Percentiles rank a stretch among this genome's conserved stretches.
phyloP scores from a whole-genome alignment of 306 rosid species.

The Acacia melanoxylon region DNA sequence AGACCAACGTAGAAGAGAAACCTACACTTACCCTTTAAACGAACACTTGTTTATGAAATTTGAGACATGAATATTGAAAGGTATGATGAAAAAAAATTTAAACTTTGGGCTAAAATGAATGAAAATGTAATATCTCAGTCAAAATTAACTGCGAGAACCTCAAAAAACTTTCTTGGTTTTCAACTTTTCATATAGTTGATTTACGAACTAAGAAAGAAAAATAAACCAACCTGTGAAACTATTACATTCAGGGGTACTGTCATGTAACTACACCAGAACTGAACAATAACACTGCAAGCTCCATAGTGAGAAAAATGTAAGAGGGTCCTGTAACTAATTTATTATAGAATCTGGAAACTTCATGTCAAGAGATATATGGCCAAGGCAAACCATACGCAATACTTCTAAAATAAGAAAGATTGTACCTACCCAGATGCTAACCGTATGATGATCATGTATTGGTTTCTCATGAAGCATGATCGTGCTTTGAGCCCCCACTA shows the following conservation, averaged over 20 bases:
- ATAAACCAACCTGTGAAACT: conserved; percentile 74
- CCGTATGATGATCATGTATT: conserved; percentile 71
- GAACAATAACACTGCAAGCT: conserved; percentile 74
- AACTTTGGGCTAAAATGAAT: neutral
- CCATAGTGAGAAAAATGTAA: conserved; percentile 21
- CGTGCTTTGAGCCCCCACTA: conserved; percentile 82
- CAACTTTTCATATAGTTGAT: neutral
- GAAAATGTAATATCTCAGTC: neutral
- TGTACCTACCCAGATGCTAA: conserved; percentile 72
- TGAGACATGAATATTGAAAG: neutral
- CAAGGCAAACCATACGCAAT: neutral
- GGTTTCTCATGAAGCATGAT: conserved; percentile 83
- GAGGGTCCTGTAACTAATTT: conserved; percentile 11
- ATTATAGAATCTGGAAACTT: conserved; percentile 17
- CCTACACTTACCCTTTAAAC: neutral
- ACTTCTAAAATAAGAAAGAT: neutral
- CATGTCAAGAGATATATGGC: neutral
- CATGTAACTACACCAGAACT: conserved; percentile 97
- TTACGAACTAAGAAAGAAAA: conserved; percentile 7
- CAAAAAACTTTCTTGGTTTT: neutral
- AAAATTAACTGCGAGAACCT: neutral
- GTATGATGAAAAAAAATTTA: neutral
- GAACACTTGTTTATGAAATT: neutral
- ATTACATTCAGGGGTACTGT: conserved; percentile 89
- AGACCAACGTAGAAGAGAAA: neutral